These are phyloP conservation scores for Botryotinia convoluta DNA, from an alignment of 2,329 filamentous ascomycete species.

Conservation along the genomic window DNA sequence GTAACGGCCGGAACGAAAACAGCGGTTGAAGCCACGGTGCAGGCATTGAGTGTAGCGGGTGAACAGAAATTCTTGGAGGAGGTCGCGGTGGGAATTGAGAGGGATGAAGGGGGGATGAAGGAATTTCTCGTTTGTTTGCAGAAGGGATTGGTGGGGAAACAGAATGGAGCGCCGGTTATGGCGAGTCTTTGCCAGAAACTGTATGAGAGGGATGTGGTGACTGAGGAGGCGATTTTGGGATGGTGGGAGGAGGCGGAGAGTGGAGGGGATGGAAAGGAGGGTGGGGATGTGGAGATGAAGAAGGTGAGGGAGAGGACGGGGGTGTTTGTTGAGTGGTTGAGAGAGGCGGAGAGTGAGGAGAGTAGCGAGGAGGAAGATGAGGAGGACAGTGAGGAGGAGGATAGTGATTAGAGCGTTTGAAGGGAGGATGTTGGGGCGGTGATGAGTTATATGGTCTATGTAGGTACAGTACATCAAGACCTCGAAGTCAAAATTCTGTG, in stretches of 20 bases:
- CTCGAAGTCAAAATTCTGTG: neutral
- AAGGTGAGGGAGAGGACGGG: constrained; percentile 54
- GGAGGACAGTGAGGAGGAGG: neutral
- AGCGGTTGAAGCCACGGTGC: constrained; percentile 39
- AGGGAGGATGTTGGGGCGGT: neutral
- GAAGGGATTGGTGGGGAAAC: constrained; percentile 66
- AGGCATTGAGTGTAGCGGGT: constrained; percentile 63
- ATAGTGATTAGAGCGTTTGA: neutral
- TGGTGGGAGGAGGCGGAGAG: constrained; percentile 65
- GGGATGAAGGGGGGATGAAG: constrained; percentile 70
- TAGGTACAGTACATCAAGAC: neutral
- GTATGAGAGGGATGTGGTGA: constrained; percentile 78
- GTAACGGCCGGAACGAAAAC: constrained; percentile 47
- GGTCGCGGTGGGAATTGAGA: constrained; percentile 62
- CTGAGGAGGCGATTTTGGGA: constrained; percentile 81
- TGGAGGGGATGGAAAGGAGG: neutral
- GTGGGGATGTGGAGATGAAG: neutral
- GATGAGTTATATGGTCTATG: neutral
- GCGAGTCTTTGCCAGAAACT: constrained; percentile 79
- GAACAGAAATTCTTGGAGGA: constrained; percentile 57
- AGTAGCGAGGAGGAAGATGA: constrained; percentile 61
- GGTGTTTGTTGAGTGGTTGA: constrained; percentile 80
- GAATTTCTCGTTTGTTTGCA: constrained; percentile 83
- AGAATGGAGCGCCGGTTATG: constrained; percentile 65
- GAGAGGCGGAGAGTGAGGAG: constrained; percentile 66